Evolutionary conservation across 495 filamentous ascomycete species (phyloP), one percentile per base, ranked within the genome.

Genomic region (Xylaria flabelliformis): DNA sequence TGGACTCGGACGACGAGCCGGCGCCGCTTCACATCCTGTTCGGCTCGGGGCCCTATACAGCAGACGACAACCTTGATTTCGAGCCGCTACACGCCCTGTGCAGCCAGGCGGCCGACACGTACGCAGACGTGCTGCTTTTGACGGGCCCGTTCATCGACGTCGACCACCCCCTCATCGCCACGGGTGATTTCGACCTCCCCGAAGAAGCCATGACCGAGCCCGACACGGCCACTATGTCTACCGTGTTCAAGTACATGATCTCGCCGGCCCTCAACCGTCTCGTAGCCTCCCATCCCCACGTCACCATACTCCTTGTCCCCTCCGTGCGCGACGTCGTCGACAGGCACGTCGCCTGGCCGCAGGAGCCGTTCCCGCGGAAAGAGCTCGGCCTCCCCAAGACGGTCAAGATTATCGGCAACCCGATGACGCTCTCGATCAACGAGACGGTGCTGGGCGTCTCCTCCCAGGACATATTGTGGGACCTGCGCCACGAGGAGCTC

Each of bases 131-230:
- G n/a, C 80, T 98, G 41, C 86, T 98, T 19, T 85, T 99, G 32
- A 82, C 88, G 56, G 96, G 96, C 0, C 96, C 96, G 3, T 97
- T 98, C 79, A 85, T 99, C 67, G 96, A 98, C 78, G 84, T 90
- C 55, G 94, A 97, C 72, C 96, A 99, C 76, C 95, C 96, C 4
- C 83, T 96, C n/a, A 87, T 99, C 63, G 91, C 92, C 67, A 87
- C 90, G 2, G 96, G 96, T 26, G 94, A 97, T 76, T 97, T 97
- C 75, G 95, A 97, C 75, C 87, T 97, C 32, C 94, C 93, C 5
- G 89, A 93, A 4, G 88, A 91, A 68, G 82, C 89, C n/a, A 59
- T 75, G 17, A 81, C 89, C 64, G 90, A 95, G 51, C 90, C 91
- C 0, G 93, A 95, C 77, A 89, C 89, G 3, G 91, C 90, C 9